Evolutionary conservation across 495 filamentous ascomycete genomes (phyloP).

Genomic region (Achaetomiella virescens): DNA sequence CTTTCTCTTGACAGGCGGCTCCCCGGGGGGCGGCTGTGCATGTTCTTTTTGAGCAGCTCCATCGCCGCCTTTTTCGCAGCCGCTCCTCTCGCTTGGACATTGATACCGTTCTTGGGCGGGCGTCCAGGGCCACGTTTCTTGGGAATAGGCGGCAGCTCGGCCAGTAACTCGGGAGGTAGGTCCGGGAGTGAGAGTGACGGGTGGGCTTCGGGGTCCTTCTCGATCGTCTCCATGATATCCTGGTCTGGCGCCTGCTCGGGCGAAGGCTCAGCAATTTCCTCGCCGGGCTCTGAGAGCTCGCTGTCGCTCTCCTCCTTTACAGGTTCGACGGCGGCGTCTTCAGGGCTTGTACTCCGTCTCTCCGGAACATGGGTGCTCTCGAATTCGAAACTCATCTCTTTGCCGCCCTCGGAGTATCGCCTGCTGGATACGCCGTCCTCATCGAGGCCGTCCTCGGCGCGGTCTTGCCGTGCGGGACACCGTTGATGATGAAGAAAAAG

Average conservation of each 20-base stretch:
- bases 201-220: constrained; percentile 35
- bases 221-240: constrained; percentile 30
- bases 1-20: constrained; percentile 52
- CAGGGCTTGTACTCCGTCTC: constrained; percentile 49
- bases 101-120: constrained; percentile 85
- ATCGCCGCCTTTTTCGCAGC: constrained; percentile 57
- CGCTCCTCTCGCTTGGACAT: constrained; percentile 82
- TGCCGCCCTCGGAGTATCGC: constrained; percentile 47
- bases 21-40: constrained; percentile 36
- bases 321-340: constrained; percentile 20
- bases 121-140: constrained; percentile 79
- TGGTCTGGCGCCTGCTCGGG: constrained; percentile 34
- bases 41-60: constrained; percentile 42
- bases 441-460: constrained; percentile 48
- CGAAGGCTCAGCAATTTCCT: constrained; percentile 27
- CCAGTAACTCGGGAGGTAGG: constrained; percentile 26
- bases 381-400: constrained; percentile 59
- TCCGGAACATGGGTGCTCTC: constrained; percentile 53
- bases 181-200: constrained; percentile 27
- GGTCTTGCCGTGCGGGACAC: constrained; percentile 61
- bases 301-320: constrained; percentile 24
- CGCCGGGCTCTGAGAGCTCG: constrained; percentile 26
- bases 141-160: constrained; percentile 31
- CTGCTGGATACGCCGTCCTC: constrained; percentile 34
- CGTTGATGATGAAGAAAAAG: constrained; percentile 68